These are phyloP conservation scores for Stramenopiles sp. DNA, from an alignment of 352 stramenopile species.

Conservation along the genomic window DNA sequence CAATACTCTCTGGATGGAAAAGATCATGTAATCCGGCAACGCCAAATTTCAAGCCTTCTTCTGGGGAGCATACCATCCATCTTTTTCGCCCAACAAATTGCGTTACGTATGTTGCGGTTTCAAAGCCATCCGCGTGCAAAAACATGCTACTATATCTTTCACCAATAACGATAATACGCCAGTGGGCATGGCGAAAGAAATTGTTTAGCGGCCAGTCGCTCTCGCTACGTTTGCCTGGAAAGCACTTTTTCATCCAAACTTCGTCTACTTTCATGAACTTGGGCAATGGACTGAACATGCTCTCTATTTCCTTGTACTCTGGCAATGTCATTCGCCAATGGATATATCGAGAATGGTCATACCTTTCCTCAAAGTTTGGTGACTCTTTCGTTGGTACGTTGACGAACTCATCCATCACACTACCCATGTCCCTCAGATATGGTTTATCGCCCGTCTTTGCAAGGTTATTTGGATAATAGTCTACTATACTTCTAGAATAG, in stretches of 20 bases:
- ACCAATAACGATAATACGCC: constrained; percentile 26
- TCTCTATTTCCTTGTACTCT: neutral
- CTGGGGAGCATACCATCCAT: constrained; percentile 23
- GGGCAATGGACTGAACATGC: neutral
- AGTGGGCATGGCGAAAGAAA: constrained; percentile 18
- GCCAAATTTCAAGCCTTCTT: constrained; percentile 1
- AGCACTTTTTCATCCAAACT: constrained; percentile 10
- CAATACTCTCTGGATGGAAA: constrained; percentile 14
- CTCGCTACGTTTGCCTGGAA: neutral
- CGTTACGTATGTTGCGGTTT: constrained; percentile 19
- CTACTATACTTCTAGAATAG: neutral
- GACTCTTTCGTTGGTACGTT: neutral
- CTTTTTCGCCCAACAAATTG: constrained; percentile 22
- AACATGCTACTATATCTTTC: constrained; percentile 22
- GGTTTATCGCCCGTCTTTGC: neutral
- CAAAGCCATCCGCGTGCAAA: constrained; percentile 23
- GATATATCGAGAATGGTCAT: neutral
- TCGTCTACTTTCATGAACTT: constrained; percentile 12
- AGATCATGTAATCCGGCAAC: constrained; percentile 11
- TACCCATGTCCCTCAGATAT: neutral
- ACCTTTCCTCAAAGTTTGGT: neutral
- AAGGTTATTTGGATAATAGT: neutral
- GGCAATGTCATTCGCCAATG: constrained; percentile 7
- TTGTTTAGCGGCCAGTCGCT: neutral
- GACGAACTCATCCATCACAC: neutral